Evolutionary conservation across 1,139 yeast genomes (phyloP).

Genomic region (Protomyces pachydermus): DNA sequence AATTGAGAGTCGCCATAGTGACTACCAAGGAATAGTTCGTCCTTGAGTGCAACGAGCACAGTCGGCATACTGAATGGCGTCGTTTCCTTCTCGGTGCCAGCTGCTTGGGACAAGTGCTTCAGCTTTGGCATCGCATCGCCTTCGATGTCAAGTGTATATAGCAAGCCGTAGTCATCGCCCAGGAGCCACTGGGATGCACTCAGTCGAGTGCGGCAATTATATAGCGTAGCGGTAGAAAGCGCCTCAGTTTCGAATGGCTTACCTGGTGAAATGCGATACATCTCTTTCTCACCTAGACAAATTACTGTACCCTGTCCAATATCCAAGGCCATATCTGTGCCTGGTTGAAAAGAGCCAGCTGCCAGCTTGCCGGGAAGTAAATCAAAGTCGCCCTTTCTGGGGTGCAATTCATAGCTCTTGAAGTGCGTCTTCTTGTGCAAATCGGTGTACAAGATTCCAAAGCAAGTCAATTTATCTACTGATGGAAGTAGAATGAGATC

Average conservation of each 20-base stretch:
- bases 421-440: constrained; percentile 31
- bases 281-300: constrained; percentile 31
- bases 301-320: constrained; percentile 28
- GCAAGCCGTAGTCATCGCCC: constrained; percentile 33
- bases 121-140: constrained; percentile 6
- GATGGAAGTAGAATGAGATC: constrained; percentile 30
- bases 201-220: constrained; percentile 30
- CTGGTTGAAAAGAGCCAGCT: constrained; percentile 29
- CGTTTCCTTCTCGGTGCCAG: constrained; percentile 28
- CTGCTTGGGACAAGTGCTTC: background rate
- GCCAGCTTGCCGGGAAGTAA: constrained; percentile 1
- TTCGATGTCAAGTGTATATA: constrained; percentile 29
- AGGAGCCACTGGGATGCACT: constrained; percentile 29
- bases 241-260: constrained; percentile 17
- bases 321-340: constrained; percentile 30
- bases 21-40: constrained; percentile 33
- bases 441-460: constrained; percentile 33
- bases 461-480: constrained; percentile 21
- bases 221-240: constrained; percentile 30
- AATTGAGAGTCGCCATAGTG: constrained; percentile 34
- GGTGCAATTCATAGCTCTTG: constrained; percentile 31
- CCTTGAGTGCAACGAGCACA: constrained; percentile 17
- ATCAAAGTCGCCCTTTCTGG: constrained; percentile 19
- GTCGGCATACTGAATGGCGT: constrained; percentile 31
- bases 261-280: constrained; percentile 23